phyloP scores from a whole-genome alignment of 768 basidiomycete genomes.

The Boletus rex-veris region DNA sequence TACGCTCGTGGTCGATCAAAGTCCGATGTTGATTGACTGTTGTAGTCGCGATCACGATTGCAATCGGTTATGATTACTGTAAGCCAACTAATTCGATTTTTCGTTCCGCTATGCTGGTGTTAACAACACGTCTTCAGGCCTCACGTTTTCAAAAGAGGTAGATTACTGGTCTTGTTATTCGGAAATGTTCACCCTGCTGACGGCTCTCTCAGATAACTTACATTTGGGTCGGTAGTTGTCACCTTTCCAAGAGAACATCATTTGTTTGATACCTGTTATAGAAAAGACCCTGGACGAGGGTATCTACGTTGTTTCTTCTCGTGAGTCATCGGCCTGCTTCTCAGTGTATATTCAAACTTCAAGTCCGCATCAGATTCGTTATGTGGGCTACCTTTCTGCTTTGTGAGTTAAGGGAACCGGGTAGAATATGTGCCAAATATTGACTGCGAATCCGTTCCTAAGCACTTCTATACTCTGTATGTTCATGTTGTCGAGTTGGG shows the following conservation, averaged over 20 bases:
- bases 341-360: not conserved
- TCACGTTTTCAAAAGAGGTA: conserved; percentile 3
- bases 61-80: conserved; percentile 1
- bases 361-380: not conserved
- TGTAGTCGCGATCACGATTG: not conserved
- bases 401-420: not conserved
- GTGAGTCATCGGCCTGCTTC: not conserved
- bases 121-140: not conserved
- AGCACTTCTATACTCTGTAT: not conserved
- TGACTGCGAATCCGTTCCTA: not conserved
- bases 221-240: conserved; percentile 1
- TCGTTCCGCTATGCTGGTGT: not conserved
- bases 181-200: not conserved
- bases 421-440: not conserved
- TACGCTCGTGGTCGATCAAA: not conserved
- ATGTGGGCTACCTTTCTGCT: not conserved
- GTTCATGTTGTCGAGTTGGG: not conserved
- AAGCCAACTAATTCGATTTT: not conserved
- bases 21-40: not conserved
- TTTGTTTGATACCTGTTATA: not conserved
- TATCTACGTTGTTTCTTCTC: not conserved
- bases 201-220: not conserved
- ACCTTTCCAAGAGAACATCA: not conserved
- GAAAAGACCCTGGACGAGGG: not conserved
- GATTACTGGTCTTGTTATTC: not conserved